A percentile compares a stretch with the other conserved stretches of the same genome.
Conservation (phyloP, 2,329 filamentous ascomycete genomes). For the Amphichorda felina region DNA sequence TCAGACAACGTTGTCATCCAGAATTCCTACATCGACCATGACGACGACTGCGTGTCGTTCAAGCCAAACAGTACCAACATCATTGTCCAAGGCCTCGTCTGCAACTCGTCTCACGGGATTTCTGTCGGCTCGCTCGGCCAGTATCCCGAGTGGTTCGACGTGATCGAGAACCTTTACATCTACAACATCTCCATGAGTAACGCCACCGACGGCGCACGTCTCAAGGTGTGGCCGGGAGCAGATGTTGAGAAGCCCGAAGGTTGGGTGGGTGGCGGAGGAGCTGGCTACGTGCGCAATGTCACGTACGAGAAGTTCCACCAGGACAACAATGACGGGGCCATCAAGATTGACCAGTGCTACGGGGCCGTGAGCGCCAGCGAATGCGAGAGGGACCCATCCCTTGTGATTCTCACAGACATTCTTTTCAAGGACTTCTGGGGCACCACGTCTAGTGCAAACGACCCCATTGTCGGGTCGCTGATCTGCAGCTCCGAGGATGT, state of each 20-base stretch:
- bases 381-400: slow-evolving; percentile 7
- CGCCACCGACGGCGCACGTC: slow-evolving; percentile 53
- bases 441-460: no score
- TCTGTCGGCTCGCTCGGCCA: slow-evolving; percentile 62
- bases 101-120: slow-evolving; percentile 62
- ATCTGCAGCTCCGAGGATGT: no score
- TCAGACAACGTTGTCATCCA: slow-evolving; percentile 52
- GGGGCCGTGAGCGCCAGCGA: slow-evolving; percentile 5
- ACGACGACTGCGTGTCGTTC: slow-evolving; percentile 62
- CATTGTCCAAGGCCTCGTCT: slow-evolving; percentile 53
- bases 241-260: slow-evolving; percentile 29
- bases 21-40: slow-evolving; percentile 51
- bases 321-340: slow-evolving; percentile 36
- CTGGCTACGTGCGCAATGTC: slow-evolving; percentile 41
- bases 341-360: slow-evolving; percentile 16
- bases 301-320: slow-evolving; percentile 49
- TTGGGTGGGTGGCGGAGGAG: slow-evolving; percentile 49
- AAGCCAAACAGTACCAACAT: slow-evolving; percentile 63
- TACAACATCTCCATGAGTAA: slow-evolving; percentile 49
- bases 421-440: slow-evolving; percentile 15
- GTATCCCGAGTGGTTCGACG: slow-evolving; percentile 50
- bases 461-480: no score
- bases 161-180: slow-evolving; percentile 57
- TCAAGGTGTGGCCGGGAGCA: slow-evolving; percentile 60
- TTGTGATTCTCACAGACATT: slow-evolving; percentile 14